A percentile compares a stretch with the other conserved stretches of the same genome.
phyloP scores from a whole-genome alignment of 2,329 filamentous ascomycete genomes.

The Penicillium sp. region DNA sequence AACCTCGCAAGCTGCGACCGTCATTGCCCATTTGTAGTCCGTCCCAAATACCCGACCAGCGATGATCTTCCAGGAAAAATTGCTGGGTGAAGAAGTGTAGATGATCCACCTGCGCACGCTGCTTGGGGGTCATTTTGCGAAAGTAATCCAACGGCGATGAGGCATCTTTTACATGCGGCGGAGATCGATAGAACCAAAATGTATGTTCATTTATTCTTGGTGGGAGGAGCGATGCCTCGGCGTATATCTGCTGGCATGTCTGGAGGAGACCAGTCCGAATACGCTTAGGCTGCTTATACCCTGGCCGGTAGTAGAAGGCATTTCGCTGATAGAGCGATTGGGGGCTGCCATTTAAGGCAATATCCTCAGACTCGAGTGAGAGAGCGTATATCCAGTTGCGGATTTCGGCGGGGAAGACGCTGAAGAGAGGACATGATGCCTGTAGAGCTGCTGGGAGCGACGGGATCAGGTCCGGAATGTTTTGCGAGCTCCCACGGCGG shows the following conservation, averaged over 20 bases:
- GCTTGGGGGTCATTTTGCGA: conserved; percentile 23
- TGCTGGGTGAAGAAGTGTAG: conserved; percentile 35
- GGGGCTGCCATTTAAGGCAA: background rate
- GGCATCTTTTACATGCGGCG: conserved; percentile 20
- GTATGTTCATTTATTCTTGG: conserved; percentile 34
- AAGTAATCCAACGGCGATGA: conserved; percentile 18
- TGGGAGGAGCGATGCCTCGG: conserved; percentile 42
- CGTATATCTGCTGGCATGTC: conserved; percentile 45
- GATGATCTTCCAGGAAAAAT: conserved; percentile 25
- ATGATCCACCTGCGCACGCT: conserved; percentile 21
- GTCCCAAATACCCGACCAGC: conserved; percentile 1
- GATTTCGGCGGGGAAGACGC: conserved; percentile 9
- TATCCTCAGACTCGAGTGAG: conserved; percentile 11
- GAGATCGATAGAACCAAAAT: conserved; percentile 32
- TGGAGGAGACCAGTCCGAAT: conserved; percentile 39
- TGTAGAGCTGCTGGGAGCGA: conserved; percentile 1
- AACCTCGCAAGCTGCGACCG: conserved; percentile 2
- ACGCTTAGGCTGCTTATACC: conserved; percentile 34
- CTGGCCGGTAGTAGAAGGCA: conserved; percentile 33
- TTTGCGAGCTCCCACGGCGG: background rate
- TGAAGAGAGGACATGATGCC: conserved; percentile 8
- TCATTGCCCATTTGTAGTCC: conserved; percentile 3
- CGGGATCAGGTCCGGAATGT: conserved; percentile 4
- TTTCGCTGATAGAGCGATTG: conserved; percentile 22
- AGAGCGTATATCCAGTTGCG: conserved; percentile 12